phyloP scores from a whole-genome alignment of 2,329 filamentous ascomycete species.

The Colletotrichum tofieldiae region DNA sequence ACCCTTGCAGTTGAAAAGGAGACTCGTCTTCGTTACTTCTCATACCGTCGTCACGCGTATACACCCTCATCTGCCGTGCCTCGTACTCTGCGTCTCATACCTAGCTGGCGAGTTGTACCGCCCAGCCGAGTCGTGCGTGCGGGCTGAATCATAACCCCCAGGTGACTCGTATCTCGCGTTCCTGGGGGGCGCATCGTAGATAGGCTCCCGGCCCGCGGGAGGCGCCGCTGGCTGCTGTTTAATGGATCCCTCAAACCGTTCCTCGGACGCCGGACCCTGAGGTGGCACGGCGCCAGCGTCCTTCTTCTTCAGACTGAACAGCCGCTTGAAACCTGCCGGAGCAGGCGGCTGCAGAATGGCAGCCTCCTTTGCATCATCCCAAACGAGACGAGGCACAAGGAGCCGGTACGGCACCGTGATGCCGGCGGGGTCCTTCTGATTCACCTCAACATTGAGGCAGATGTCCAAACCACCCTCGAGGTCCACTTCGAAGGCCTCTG shows the following conservation, averaged over 20 bases:
- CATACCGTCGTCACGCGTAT: constrained; percentile 16
- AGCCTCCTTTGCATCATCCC: constrained; percentile 57
- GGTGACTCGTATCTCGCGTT: constrained; percentile 34
- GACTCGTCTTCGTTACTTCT: not conserved
- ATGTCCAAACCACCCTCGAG: constrained; percentile 89
- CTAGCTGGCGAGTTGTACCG: constrained; percentile 34
- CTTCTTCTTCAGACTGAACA: constrained; percentile 61
- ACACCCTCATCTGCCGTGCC: constrained; percentile 22
- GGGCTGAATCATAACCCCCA: constrained; percentile 29
- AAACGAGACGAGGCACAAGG: constrained; percentile 84
- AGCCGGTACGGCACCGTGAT: constrained; percentile 91
- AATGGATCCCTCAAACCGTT: constrained; percentile 16
- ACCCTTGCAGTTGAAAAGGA: not conserved
- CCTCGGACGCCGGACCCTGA: constrained; percentile 27
- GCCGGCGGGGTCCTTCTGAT: constrained; percentile 86
- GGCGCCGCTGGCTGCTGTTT: constrained; percentile 14
- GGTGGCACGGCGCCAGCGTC: constrained; percentile 9
- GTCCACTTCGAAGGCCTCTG: constrained; percentile 75
- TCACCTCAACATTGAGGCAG: constrained; percentile 90
- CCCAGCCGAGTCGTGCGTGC: constrained; percentile 25
- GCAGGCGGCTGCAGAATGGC: constrained; percentile 46
- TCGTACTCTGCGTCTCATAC: constrained; percentile 24
- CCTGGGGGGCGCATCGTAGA: constrained; percentile 30
- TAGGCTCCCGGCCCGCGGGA: constrained; percentile 39
- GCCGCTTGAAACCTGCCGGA: constrained; percentile 59